A percentile compares a stretch with the other conserved stretches of the same genome.
Evolutionary conservation across 202 grass and related monocot genomes (phyloP).

Genomic region (Bolboschoenoplectus hybrid): DNA sequence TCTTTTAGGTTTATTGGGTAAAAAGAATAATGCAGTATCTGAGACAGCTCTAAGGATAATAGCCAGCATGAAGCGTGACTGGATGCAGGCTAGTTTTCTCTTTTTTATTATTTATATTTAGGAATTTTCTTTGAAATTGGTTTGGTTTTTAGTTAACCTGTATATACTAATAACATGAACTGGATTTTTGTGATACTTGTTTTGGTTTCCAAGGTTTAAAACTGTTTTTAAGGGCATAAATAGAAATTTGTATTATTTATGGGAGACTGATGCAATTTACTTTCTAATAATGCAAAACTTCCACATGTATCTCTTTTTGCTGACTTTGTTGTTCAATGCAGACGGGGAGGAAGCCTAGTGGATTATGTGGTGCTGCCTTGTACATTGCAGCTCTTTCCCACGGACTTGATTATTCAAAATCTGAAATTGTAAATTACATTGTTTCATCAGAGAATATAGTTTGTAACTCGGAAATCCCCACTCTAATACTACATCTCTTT

Average conservation of each 20-base stretch:
- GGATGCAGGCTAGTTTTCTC: slow-evolving; percentile 77
- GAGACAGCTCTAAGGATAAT: slow-evolving; percentile 75
- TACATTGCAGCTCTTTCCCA: slow-evolving; percentile 87
- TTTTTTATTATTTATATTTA: slow-evolving; percentile 21
- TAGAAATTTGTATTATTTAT: background rate
- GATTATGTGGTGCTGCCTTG: slow-evolving; percentile 92
- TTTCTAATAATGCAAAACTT: background rate
- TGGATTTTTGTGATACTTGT: background rate
- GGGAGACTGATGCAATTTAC: slow-evolving; percentile 20
- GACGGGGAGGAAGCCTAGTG: slow-evolving; percentile 96
- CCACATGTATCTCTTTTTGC: slow-evolving; percentile 3
- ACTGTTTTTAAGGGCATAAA: background rate
- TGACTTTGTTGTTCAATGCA: slow-evolving; percentile 47
- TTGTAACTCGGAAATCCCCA: slow-evolving; percentile 34
- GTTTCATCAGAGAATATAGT: slow-evolving; percentile 14
- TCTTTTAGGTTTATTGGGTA: slow-evolving; percentile 65
- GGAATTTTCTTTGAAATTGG: slow-evolving; percentile 38
- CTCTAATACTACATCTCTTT: slow-evolving; percentile 39
- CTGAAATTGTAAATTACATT: slow-evolving; percentile 72
- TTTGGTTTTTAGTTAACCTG: slow-evolving; percentile 5
- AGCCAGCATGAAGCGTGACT: slow-evolving; percentile 96
- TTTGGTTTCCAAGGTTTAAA: background rate
- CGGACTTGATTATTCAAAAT: slow-evolving; percentile 70
- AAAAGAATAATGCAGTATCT: slow-evolving; percentile 70
- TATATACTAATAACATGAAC: slow-evolving; percentile 22